Percentiles rank a stretch among this genome's conserved stretches.
Conservation (phyloP, 208 protist species). For the Leishmania tropica region DNA sequence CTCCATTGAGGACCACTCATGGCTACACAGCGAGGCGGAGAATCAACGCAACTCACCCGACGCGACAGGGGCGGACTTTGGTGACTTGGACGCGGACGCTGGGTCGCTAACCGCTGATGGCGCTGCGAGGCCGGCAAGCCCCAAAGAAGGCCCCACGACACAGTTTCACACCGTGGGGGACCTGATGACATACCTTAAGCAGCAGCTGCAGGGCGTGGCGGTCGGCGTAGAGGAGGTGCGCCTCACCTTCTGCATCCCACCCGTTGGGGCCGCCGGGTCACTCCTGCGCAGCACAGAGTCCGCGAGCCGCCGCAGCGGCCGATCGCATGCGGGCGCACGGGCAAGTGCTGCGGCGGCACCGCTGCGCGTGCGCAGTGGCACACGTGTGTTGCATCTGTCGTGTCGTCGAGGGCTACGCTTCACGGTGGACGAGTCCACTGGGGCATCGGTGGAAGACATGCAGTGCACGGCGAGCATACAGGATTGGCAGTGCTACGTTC, state of each 20-base stretch:
- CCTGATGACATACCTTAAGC: constrained; percentile 39
- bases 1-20: constrained; percentile 28
- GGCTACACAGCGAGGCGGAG: not conserved
- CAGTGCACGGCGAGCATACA: constrained; percentile 26
- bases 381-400: constrained; percentile 27
- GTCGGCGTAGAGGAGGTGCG: constrained; percentile 31
- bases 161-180: constrained; percentile 38
- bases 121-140: not conserved
- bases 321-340: not conserved
- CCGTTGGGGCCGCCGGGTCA: not conserved
- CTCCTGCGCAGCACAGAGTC: not conserved
- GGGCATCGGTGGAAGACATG: constrained; percentile 29
- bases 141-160: not conserved
- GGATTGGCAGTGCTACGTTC: constrained; percentile 39
- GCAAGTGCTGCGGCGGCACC: not conserved
- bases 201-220: constrained; percentile 34
- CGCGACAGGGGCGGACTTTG: not conserved
- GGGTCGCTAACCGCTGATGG: not conserved
- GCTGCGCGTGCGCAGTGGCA: constrained; percentile 5
- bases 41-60: not conserved
- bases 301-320: not conserved
- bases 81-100: not conserved
- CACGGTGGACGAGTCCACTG: constrained; percentile 22
- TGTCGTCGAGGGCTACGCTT: constrained; percentile 32
- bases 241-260: constrained; percentile 39